Percentiles rank a stretch among this genome's conserved stretches.
These are phyloP conservation scores for Pleurotus tuoliensis DNA, from an alignment of 768 basidiomycete genomes.

Conservation along the genomic window DNA sequence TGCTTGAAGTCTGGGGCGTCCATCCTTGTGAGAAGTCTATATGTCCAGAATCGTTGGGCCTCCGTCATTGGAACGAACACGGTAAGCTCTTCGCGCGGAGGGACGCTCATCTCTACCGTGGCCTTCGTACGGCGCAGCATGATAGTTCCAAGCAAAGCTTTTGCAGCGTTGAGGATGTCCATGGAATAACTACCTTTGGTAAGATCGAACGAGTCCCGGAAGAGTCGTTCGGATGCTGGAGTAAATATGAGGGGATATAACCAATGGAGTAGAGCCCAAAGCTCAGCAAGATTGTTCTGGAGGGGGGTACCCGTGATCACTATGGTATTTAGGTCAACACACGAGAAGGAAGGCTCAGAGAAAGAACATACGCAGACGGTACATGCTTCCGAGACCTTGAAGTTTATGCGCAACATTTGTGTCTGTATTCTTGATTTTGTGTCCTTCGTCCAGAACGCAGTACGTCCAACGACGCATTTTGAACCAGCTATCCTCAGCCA, in stretches of 20 bases:
- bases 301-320: slow-evolving; percentile 75
- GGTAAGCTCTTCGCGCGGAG: slow-evolving; percentile 54
- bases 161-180: slow-evolving; percentile 42
- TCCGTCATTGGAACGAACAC: slow-evolving; percentile 57
- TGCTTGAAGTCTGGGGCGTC: slow-evolving; percentile 43
- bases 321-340: slow-evolving; percentile 14
- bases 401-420: slow-evolving; percentile 49
- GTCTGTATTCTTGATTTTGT: slow-evolving; percentile 69
- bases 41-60: slow-evolving; percentile 61
- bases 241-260: slow-evolving; percentile 55
- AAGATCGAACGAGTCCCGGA: slow-evolving; percentile 54
- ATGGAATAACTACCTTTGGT: slow-evolving; percentile 45
- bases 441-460: slow-evolving; percentile 63
- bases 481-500: slow-evolving; percentile 55
- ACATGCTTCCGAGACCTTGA: slow-evolving; percentile 51
- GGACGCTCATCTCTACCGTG: slow-evolving; percentile 39
- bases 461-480: slow-evolving; percentile 56
- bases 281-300: slow-evolving; percentile 60
- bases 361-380: slow-evolving; percentile 44
- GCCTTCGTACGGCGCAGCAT: slow-evolving; percentile 64
- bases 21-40: slow-evolving; percentile 48
- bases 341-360: not conserved
- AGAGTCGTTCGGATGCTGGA: slow-evolving; percentile 38
- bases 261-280: slow-evolving; percentile 55
- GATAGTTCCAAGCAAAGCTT: slow-evolving; percentile 43